Evolutionary conservation across 345 rosid species (phyloP).

Genomic region (Pistacia atlantica): DNA sequence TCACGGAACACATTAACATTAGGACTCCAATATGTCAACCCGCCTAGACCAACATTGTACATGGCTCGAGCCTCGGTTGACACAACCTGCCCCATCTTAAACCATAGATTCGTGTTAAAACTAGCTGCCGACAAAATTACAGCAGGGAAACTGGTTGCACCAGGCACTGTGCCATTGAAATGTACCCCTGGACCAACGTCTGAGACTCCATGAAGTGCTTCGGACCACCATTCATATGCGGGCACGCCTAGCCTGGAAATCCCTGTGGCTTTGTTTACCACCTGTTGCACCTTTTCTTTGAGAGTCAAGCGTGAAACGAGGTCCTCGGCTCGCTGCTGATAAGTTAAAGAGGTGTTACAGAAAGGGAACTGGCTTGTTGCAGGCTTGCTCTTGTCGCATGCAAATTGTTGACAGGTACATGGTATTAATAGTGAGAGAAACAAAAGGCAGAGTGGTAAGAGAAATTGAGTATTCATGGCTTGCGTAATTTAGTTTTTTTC

Average conservation of each 20-base stretch:
- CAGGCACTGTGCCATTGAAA: slow-evolving; percentile 47
- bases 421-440: slow-evolving; percentile 19
- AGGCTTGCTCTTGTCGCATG: slow-evolving; percentile 40
- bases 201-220: slow-evolving; percentile 75
- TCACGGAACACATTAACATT: slow-evolving; percentile 54
- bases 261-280: slow-evolving; percentile 51
- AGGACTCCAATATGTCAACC: slow-evolving; percentile 62
- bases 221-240: slow-evolving; percentile 72
- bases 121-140: slow-evolving; percentile 55
- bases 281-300: slow-evolving; percentile 57
- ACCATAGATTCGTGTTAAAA: slow-evolving; percentile 58
- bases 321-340: slow-evolving; percentile 51
- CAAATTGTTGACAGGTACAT: slow-evolving; percentile 33
- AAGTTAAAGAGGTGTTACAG: slow-evolving; percentile 45
- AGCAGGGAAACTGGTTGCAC: slow-evolving; percentile 72
- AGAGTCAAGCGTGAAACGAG: slow-evolving; percentile 49
- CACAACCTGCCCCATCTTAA: slow-evolving; percentile 55
- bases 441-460: slow-evolving; percentile 20
- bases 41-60: slow-evolving; percentile 45
- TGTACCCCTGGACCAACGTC: slow-evolving; percentile 47
- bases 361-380: slow-evolving; percentile 40
- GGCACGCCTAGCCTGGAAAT: slow-evolving; percentile 60
- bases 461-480: slow-evolving; percentile 18
- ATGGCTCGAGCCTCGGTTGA: slow-evolving; percentile 51
- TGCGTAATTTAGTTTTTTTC: background rate